A percentile compares a stretch with the other conserved stretches of the same genome.
phyloP scores from a whole-genome alignment of 768 basidiomycete species.

The Tephrocybe sp. region DNA sequence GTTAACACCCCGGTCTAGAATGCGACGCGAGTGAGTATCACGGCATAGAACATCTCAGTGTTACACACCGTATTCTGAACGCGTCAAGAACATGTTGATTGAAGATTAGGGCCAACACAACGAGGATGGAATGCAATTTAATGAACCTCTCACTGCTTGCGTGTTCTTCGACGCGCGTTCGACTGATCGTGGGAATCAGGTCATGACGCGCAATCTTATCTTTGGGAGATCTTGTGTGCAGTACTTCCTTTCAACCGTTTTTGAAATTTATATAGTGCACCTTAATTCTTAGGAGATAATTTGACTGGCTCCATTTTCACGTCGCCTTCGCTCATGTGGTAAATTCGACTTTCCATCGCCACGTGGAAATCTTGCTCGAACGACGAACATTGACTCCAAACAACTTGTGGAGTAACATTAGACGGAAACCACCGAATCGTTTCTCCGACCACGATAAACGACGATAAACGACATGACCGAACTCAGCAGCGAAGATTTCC shows the following conservation, averaged over 20 bases:
- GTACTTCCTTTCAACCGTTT: not conserved
- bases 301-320: no score
- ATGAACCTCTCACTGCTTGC: constrained; percentile 27
- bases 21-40: not conserved
- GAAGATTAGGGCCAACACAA: constrained; percentile 13
- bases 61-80: constrained; percentile 86
- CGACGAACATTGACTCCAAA: no score
- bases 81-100: constrained; percentile 82
- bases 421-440: not conserved
- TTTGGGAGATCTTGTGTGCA: constrained; percentile 17
- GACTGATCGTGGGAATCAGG: constrained; percentile 37
- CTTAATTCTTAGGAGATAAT: no score
- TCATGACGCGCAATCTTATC: constrained; percentile 30
- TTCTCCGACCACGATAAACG: no score
- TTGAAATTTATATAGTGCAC: not conserved
- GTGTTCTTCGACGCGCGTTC: constrained; percentile 47
- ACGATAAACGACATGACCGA: constrained; percentile 32
- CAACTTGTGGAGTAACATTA: no score
- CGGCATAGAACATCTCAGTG: constrained; percentile 3
- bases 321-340: no score
- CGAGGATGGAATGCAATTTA: constrained; percentile 22
- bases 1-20: constrained; percentile 91
- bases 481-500: constrained; percentile 50
- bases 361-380: no score
- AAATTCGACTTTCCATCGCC: no score